These are phyloP conservation scores for Ustilago xerochloae DNA, from an alignment of 1,284 basidiomycete genomes.

Conservation along the genomic window DNA sequence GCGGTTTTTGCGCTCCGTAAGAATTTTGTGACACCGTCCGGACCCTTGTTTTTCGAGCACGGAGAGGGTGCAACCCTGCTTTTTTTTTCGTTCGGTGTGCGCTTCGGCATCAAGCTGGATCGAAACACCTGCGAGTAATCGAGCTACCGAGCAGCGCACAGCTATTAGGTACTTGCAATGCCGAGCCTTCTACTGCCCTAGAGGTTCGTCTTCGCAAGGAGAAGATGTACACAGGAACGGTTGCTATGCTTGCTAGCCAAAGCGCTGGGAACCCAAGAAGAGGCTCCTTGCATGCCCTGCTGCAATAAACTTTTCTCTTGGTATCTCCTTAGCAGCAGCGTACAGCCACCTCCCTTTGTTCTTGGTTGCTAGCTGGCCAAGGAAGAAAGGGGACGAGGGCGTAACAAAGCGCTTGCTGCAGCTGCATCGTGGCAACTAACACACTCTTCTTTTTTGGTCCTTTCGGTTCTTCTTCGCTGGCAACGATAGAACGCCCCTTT, in stretches of 20 bases:
- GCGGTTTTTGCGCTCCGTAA: background rate
- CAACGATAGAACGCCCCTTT: background rate
- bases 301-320: background rate
- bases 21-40: background rate
- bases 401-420: too few relatives aligned
- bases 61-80: conserved; percentile 5
- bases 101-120: conserved; percentile 1
- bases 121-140: too few relatives aligned
- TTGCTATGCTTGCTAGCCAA: too few relatives aligned
- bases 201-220: too few relatives aligned
- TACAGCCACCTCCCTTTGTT: background rate
- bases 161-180: background rate
- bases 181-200: background rate
- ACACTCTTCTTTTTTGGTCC: background rate
- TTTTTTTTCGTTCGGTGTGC: background rate
- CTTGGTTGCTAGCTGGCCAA: background rate
- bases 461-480: background rate
- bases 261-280: too few relatives aligned
- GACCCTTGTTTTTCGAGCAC: background rate
- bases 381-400: conserved; percentile 3
- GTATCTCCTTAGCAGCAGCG: background rate
- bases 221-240: too few relatives aligned
- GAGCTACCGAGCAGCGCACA: background rate
- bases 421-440: too few relatives aligned
- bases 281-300: background rate